Percentiles rank a stretch among this genome's conserved stretches.
Evolutionary conservation across 2,329 filamentous ascomycete genomes (phyloP).

Genomic region (Pezicula carpinea): DNA sequence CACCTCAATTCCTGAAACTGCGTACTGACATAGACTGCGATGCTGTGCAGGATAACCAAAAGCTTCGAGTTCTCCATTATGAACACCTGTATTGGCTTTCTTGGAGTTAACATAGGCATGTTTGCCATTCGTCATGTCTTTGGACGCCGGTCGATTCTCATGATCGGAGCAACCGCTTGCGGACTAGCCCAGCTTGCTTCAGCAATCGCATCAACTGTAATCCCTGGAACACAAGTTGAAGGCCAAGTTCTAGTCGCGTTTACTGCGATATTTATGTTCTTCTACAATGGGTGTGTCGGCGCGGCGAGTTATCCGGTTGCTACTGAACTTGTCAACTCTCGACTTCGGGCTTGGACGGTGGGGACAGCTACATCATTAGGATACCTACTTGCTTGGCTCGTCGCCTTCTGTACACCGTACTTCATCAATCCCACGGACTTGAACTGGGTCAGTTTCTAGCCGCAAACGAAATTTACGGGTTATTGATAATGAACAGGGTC

Average conservation of each 20-base stretch:
- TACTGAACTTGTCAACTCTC: constrained; percentile 32
- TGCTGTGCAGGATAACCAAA: constrained; percentile 19
- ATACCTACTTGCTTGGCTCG: constrained; percentile 31
- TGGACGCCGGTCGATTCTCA: constrained; percentile 29
- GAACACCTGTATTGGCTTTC: constrained; percentile 30
- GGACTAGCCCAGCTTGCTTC: constrained; percentile 29
- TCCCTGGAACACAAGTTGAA: constrained; percentile 19
- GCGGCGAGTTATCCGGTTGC: constrained; percentile 12
- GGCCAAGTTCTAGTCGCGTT: constrained; percentile 29
- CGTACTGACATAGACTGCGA: too few relatives aligned
- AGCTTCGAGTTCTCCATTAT: constrained; percentile 31
- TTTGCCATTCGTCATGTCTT: constrained; percentile 25
- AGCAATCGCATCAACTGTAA: constrained; percentile 29
- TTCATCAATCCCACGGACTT: constrained; percentile 33
- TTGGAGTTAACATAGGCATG: constrained; percentile 28
- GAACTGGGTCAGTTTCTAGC: constrained; percentile 25
- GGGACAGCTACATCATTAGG: constrained; percentile 38
- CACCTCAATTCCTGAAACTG: too few relatives aligned
- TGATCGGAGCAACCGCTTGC: constrained; percentile 28
- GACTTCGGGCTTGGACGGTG: constrained; percentile 39
- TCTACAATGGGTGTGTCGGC: constrained; percentile 30
- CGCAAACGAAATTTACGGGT: constrained; percentile 13
- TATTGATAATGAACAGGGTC: constrained; percentile 18
- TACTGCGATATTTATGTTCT: constrained; percentile 29
- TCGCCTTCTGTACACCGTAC: constrained; percentile 28